Evolutionary conservation across 257 asterid species (phyloP), one percentile per base, ranked within the genome.

Genomic region (Salvia splendens): DNA sequence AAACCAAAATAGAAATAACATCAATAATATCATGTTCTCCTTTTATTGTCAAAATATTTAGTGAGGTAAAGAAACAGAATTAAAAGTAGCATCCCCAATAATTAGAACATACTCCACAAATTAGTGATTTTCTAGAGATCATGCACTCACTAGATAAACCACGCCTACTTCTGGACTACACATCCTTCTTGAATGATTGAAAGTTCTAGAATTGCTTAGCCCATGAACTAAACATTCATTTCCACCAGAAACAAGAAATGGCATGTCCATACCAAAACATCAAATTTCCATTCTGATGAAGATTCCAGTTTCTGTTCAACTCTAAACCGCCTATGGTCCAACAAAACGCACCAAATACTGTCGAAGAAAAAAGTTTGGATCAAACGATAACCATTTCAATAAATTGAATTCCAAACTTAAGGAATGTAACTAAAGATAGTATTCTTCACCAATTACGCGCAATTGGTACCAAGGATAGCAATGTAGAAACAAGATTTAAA

Each of bases 301-400:
- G 9, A 59, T n/a, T 58, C 32, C 48, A 10, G 20, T 40, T 11
- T 16, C 17, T 35, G 17, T 0, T 35, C 47, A 11, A 42, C 38
- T 12, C 12, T 1, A 24, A 17, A 43, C 38, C 55, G 14, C 67
- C 54, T 35, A 43, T 17, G 36, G 36, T 61, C 20, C 66, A 38
- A 60, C 56, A 12, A 41, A 8, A 61, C 42, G 10, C 66, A 60
- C 50, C 35, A 57, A 40, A 60, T 40, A 24, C 53, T 17, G 52
- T 17, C 17, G 3, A 42, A 6, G 12, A 42, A 12, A 11, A 10
- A 41, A 61, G 41, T 42, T 61, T 42, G 3, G 6, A 10, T 42
- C 15, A 20, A 43, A 3, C 40, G 2, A 24, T 12, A 42, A 61
- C 11, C 2, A 42, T 17, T 41, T 17, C 7, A 16, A 61, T 42